Conservation (phyloP, 805 yeast species). For the Kazachstania viticola region DNA sequence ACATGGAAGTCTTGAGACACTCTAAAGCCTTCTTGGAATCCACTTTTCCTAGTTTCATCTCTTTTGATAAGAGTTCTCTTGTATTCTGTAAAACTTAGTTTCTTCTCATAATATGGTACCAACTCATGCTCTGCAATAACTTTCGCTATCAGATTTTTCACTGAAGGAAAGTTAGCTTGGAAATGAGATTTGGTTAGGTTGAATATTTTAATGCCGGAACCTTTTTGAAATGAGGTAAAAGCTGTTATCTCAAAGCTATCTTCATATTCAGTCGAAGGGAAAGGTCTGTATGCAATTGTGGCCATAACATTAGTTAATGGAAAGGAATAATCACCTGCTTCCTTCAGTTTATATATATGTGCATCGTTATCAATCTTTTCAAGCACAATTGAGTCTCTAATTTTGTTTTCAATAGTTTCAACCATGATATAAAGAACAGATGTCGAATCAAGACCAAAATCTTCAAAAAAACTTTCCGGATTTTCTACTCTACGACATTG, state of each 20-base stretch:
- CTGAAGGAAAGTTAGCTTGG: conserved; percentile 1
- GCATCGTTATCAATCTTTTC: not conserved
- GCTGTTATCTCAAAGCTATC: conserved; percentile 36
- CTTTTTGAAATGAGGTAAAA: conserved; percentile 34
- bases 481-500: not conserved
- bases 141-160: conserved; percentile 24
- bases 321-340: conserved; percentile 1
- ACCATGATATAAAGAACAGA: not conserved
- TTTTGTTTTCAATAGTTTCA: not conserved
- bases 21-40: conserved; percentile 30
- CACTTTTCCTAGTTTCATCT: conserved; percentile 11
- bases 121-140: conserved; percentile 41
- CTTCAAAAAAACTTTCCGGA: not conserved
- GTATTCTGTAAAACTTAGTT: conserved; percentile 29
- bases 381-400: not conserved
- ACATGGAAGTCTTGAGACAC: conserved; percentile 33
- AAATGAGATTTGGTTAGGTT: conserved; percentile 10
- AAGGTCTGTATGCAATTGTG: conserved; percentile 28
- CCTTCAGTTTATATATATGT: not conserved
- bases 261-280: conserved; percentile 2
- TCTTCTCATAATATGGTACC: conserved; percentile 32
- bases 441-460: not conserved
- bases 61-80: conserved; percentile 18
- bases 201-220: conserved; percentile 9
- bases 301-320: conserved; percentile 19